Conservation (phyloP, 176 grass and related monocot genomes). For the Juncus effusus region DNA sequence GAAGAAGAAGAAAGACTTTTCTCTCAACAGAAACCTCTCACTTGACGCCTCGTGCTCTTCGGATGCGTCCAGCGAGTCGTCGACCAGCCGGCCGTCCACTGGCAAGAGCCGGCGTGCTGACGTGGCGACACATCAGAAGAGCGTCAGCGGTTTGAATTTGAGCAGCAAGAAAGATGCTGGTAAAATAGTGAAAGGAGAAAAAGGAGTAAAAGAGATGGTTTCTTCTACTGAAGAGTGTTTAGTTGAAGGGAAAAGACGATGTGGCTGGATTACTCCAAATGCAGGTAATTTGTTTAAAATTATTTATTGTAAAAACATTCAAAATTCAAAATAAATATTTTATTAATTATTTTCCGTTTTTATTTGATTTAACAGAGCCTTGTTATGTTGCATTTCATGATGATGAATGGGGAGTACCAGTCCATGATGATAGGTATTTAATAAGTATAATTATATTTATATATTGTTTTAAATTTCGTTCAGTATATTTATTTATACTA, state of each 20-base stretch:
- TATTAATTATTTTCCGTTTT: constrained; percentile 22
- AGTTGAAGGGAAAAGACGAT: constrained; percentile 43
- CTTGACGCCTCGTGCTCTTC: constrained; percentile 82
- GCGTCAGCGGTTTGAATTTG: too few species aligned
- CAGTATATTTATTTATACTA: constrained; percentile 16
- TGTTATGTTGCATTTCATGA: constrained; percentile 91
- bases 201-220: constrained; percentile 25
- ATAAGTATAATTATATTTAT: neutral
- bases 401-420: constrained; percentile 83
- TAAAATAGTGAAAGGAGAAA: constrained; percentile 10
- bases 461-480: constrained; percentile 20
- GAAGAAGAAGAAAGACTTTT: constrained; percentile 16
- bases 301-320: neutral
- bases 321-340: constrained; percentile 9
- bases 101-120: constrained; percentile 52
- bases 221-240: constrained; percentile 6
- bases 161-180: constrained; percentile 5
- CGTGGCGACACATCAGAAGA: constrained; percentile 7
- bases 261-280: constrained; percentile 78
- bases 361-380: constrained; percentile 59
- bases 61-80: constrained; percentile 79
- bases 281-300: constrained; percentile 46
- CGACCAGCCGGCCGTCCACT: constrained; percentile 79
- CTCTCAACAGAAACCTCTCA: constrained; percentile 30
- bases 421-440: constrained; percentile 86